Conservation (phyloP, 2,329 filamentous ascomycete species). For the Thielaviopsis euricoi region DNA sequence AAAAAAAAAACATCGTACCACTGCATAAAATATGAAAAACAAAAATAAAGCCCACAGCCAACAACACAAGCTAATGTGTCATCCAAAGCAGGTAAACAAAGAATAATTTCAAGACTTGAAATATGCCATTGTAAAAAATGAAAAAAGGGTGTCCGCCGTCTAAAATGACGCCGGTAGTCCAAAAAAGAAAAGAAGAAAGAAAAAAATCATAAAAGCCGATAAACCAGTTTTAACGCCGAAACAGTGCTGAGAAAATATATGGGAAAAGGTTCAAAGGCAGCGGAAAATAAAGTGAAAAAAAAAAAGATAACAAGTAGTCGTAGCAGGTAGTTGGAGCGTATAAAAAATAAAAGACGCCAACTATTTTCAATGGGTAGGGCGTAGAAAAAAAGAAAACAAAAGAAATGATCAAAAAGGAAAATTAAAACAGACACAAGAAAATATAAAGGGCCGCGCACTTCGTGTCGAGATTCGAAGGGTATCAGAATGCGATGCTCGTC, state of each 20-base stretch:
- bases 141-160: constrained; percentile 6
- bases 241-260: constrained; percentile 6
- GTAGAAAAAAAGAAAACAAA: constrained; percentile 1
- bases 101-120: constrained; percentile 1
- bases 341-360: constrained; percentile 1
- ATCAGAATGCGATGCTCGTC: constrained; percentile 11
- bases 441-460: constrained; percentile 5
- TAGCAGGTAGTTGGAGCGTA: constrained; percentile 5
- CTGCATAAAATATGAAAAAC: constrained; percentile 7
- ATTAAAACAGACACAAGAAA: not conserved
- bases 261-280: constrained; percentile 1
- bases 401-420: not conserved
- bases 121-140: not conserved
- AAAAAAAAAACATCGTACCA: constrained; percentile 9
- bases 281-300: not conserved
- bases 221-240: constrained; percentile 9
- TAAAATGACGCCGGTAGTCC: constrained; percentile 5
- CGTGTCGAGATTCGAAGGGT: constrained; percentile 8
- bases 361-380: not conserved
- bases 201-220: constrained; percentile 6
- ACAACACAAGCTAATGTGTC: not conserved
- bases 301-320: constrained; percentile 7
- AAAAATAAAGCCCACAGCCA: not conserved
- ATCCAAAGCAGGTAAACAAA: not conserved
- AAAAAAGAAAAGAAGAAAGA: constrained; percentile 4